Base-by-base conservation (phyloP, 768 basidiomycete species). In the Gloeostereum incarnatum region DNA sequence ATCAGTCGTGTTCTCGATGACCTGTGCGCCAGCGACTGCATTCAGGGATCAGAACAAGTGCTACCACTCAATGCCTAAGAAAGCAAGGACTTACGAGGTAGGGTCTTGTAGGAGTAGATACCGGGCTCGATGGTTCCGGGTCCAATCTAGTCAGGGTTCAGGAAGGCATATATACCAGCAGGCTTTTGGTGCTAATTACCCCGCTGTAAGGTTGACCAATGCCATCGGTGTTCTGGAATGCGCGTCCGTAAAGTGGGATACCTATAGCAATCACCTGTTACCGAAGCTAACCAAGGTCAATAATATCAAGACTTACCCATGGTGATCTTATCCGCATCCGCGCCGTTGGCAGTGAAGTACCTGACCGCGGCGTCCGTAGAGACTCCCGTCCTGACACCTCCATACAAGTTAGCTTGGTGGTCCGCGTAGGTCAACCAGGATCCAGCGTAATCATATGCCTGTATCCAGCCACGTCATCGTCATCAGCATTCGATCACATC, bases 221-320 rank as follows among this genome's bases (percentile, higher is more conserved):
- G 5, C 81, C 81, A 24, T 53, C 49, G 1, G 86, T 89, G 22
- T 72, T 60, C 50, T 83, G 78, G 50, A 89, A 91, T 1, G 79
- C 76, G 48, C 78, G 77, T 0, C 86, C 87, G 49, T 89, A 91
- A 3, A 88, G 63, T 3, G 88, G 88, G 53, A 89, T 80, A 37
- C 85, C 78, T 69, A 31, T 6, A n/a, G n/a, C n/a, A n/a, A n/a
- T n/a, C n/a, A n/a, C n/a, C n/a, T n/a, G n/a, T n/a, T n/a, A n/a
- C n/a, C n/a, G 36, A 21, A 41, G 14, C 18, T n/a, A 20, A 40
- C n/a, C 24, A 27, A 41, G 9, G 16, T 9, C 37, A 13, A n/a
- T 6, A 5, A 13, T 10, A 2, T 10, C 8, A 6, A 14, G 17
- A 31, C 51, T 35, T 47, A 74, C 79, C 87, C 54, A 89, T 60